Evolutionary conservation across 106 monocot species (phyloP).

Genomic region (Dendrobium officinale): DNA sequence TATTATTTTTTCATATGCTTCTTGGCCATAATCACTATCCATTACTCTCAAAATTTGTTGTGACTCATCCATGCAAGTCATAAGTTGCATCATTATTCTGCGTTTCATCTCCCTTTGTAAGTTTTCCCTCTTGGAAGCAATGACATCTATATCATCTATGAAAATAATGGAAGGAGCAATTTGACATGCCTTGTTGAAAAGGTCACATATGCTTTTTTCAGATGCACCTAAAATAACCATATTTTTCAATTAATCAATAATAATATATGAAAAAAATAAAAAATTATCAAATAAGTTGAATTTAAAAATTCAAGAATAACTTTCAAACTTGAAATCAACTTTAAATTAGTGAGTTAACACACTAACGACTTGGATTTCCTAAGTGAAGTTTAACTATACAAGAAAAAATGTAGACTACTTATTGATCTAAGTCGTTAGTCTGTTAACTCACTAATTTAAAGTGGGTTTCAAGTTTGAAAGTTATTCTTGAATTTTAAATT

Average conservation of each 20-base stretch:
- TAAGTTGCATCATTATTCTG: conserved; percentile 86
- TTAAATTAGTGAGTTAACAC: too few relatives aligned
- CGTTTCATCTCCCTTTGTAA: conserved; percentile 87
- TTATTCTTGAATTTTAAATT: too few relatives aligned
- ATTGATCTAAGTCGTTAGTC: too few relatives aligned
- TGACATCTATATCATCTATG: conserved; percentile 97
- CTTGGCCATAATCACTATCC: conserved; percentile 20
- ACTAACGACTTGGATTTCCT: too few relatives aligned
- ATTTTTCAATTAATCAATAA: not conserved
- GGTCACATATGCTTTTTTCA: conserved; percentile 77
- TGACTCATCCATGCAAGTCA: conserved; percentile 98
- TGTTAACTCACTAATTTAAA: too few relatives aligned
- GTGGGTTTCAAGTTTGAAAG: too few relatives aligned
- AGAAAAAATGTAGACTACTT: too few relatives aligned
- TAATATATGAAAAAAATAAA: too few relatives aligned
- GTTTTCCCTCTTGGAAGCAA: conserved; percentile 92
- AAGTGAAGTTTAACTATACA: too few relatives aligned
- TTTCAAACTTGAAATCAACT: too few relatives aligned
- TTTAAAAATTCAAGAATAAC: too few relatives aligned
- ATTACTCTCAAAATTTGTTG: conserved; percentile 36
- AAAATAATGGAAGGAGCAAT: conserved; percentile 89
- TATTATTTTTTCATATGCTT: conserved; percentile 8
- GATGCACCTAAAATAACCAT: conserved; percentile 55
- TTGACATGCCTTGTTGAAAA: conserved; percentile 80
- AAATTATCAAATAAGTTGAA: too few relatives aligned